Conservation (phyloP, 2,329 filamentous ascomycete genomes). For the Trichoderma pleuroti region DNA sequence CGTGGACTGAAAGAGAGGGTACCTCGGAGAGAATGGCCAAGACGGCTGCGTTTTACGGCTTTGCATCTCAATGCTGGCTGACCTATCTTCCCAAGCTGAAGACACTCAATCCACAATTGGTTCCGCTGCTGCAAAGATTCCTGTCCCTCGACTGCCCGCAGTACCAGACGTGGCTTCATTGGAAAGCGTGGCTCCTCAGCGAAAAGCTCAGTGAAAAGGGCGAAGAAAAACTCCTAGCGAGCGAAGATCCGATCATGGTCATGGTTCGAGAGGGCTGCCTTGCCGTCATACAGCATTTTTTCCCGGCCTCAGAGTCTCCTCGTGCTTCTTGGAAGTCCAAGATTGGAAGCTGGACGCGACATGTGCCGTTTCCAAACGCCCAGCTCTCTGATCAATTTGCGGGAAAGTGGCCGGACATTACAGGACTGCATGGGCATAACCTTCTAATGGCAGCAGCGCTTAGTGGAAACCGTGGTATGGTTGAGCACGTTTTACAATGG, state of each 20-base stretch:
- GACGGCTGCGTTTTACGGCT: slow-evolving; percentile 21
- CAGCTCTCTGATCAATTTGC: neutral
- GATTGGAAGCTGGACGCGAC: neutral
- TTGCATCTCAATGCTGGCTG: slow-evolving; percentile 22
- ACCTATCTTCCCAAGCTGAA: slow-evolving; percentile 16
- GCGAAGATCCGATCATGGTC: slow-evolving; percentile 6
- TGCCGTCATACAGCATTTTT: slow-evolving; percentile 15
- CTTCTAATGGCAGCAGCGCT: slow-evolving; percentile 22
- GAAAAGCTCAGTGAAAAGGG: neutral
- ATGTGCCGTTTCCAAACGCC: neutral
- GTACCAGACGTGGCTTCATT: slow-evolving; percentile 21
- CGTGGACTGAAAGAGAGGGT: neutral
- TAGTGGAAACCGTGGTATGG: slow-evolving; percentile 18
- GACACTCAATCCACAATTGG: slow-evolving; percentile 13
- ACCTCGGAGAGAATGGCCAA: neutral
- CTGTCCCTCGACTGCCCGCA: slow-evolving; percentile 18
- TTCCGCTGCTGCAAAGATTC: slow-evolving; percentile 18
- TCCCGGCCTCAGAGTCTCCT: neutral
- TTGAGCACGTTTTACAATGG: slow-evolving; percentile 21
- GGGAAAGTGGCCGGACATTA: neutral
- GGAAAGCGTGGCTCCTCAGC: slow-evolving; percentile 7
- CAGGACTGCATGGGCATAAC: slow-evolving; percentile 2
- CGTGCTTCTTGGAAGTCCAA: neutral
- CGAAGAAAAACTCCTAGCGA: no score
- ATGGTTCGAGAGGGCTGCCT: slow-evolving; percentile 14